Conservation (phyloP, 306 rosid genomes). For the Styphnolobium japonicum region DNA sequence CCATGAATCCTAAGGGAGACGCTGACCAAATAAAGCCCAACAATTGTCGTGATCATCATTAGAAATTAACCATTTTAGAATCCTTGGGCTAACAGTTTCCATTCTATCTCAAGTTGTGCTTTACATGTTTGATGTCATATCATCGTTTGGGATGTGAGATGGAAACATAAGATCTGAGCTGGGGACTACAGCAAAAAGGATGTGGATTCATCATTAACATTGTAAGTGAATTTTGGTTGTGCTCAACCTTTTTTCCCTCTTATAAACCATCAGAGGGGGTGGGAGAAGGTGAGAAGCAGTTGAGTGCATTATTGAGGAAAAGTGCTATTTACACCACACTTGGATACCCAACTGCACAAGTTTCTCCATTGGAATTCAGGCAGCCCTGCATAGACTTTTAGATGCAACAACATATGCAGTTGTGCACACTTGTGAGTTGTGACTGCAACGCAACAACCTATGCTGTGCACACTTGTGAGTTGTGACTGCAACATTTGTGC, state of each 20-base stretch:
- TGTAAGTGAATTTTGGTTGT: not conserved
- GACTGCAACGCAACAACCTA: not conserved
- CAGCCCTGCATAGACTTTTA: not conserved
- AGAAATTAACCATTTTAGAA: too few relatives aligned
- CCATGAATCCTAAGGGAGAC: too few relatives aligned
- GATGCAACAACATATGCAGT: not conserved
- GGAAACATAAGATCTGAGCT: slow-evolving; percentile 10
- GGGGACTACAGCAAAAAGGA: not conserved
- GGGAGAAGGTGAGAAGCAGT: not conserved
- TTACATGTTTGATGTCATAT: not conserved
- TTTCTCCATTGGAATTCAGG: not conserved
- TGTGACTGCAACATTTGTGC: not conserved
- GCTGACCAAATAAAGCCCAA: too few relatives aligned
- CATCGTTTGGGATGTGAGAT: not conserved
- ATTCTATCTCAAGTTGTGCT: not conserved
- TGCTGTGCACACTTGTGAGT: not conserved
- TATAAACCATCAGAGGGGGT: not conserved
- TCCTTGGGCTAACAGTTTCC: too few relatives aligned
- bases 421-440: not conserved
- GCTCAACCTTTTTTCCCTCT: not conserved
- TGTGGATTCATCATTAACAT: not conserved
- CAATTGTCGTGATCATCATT: too few relatives aligned
- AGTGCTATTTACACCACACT: not conserved
- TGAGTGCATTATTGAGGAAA: not conserved
- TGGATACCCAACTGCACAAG: not conserved